Evolutionary conservation across 1,284 basidiomycete genomes (phyloP).

Genomic region (Trametes versicolor): DNA sequence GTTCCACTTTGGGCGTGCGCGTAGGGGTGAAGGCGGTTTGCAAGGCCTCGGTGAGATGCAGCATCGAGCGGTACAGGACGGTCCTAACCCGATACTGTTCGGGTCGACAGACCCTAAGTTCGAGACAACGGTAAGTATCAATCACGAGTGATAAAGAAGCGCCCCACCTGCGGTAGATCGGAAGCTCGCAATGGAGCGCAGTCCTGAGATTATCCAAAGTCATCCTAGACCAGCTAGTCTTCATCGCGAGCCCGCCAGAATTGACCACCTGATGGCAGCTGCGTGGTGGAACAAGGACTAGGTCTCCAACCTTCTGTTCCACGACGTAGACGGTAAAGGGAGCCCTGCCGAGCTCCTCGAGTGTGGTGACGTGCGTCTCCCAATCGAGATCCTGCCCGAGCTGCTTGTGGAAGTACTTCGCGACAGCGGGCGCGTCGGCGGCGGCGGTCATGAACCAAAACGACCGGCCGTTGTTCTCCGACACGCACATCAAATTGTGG

Average conservation of each 20-base stretch:
- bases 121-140: slow-evolving; percentile 23
- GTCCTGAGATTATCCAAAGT: slow-evolving; percentile 63
- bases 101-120: slow-evolving; percentile 71
- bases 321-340: slow-evolving; percentile 73
- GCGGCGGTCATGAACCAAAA: slow-evolving; percentile 86
- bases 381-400: slow-evolving; percentile 74
- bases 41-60: slow-evolving; percentile 48
- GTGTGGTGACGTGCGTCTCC: slow-evolving; percentile 67
- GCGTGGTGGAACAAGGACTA: slow-evolving; percentile 81
- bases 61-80: slow-evolving; percentile 65
- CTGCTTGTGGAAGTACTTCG: slow-evolving; percentile 63
- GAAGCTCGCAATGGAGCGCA: slow-evolving; percentile 75
- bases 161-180: slow-evolving; percentile 76
- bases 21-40: slow-evolving; percentile 17
- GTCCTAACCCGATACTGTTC: slow-evolving; percentile 79
- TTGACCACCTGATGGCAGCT: slow-evolving; percentile 85
- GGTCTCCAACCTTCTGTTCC: slow-evolving; percentile 76
- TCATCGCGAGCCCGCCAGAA: slow-evolving; percentile 77
- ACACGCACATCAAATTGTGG: slow-evolving; percentile 83
- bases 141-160: slow-evolving; percentile 3
- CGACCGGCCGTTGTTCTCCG: slow-evolving; percentile 72
- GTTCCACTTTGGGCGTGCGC: neutral
- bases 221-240: slow-evolving; percentile 86
- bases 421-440: slow-evolving; percentile 58
- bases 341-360: slow-evolving; percentile 70